Percentiles rank a stretch among this genome's conserved stretches.
Conservation (phyloP, 2,329 filamentous ascomycete genomes). For the Trichoderma atrobrunneum region DNA sequence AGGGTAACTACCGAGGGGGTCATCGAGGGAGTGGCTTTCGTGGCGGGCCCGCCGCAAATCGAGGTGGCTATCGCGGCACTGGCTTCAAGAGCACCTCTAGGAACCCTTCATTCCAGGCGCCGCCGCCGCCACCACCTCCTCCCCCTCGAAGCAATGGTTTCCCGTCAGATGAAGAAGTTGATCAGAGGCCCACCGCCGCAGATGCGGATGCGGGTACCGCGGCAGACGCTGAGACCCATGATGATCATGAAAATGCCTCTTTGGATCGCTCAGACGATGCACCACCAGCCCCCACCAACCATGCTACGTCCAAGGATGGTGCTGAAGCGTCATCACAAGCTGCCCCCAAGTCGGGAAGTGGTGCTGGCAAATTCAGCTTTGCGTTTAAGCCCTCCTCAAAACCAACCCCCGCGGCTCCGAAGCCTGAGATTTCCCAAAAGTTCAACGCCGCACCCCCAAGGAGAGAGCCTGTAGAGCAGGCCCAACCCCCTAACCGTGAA, state of each 20-base stretch:
- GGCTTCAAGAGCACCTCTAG: slow-evolving; percentile 69
- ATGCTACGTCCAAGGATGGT: slow-evolving; percentile 44
- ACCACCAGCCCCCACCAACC: background rate
- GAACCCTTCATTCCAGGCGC: slow-evolving; percentile 47
- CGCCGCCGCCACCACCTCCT: slow-evolving; percentile 17
- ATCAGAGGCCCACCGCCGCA: slow-evolving; percentile 23
- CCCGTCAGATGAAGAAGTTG: slow-evolving; percentile 21
- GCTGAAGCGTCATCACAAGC: slow-evolving; percentile 44
- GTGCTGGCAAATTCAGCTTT: slow-evolving; percentile 76
- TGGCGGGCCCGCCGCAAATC: slow-evolving; percentile 54
- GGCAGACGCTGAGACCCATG: slow-evolving; percentile 22
- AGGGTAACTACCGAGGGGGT: slow-evolving; percentile 44
- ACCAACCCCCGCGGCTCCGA: slow-evolving; percentile 53
- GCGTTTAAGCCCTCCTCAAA: slow-evolving; percentile 78
- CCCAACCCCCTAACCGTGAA: slow-evolving; percentile 23
- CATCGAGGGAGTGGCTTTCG: slow-evolving; percentile 58
- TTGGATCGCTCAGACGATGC: background rate
- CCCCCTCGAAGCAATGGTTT: slow-evolving; percentile 21
- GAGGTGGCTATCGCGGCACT: slow-evolving; percentile 55
- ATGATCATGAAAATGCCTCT: slow-evolving; percentile 16
- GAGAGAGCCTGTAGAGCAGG: slow-evolving; percentile 31
- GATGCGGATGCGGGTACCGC: slow-evolving; percentile 19
- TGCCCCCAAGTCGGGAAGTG: slow-evolving; percentile 51
- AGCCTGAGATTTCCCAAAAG: slow-evolving; percentile 65
- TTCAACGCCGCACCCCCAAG: slow-evolving; percentile 62